phyloP scores from a whole-genome alignment of 2,329 filamentous ascomycete species.

The Fusarium setosum region DNA sequence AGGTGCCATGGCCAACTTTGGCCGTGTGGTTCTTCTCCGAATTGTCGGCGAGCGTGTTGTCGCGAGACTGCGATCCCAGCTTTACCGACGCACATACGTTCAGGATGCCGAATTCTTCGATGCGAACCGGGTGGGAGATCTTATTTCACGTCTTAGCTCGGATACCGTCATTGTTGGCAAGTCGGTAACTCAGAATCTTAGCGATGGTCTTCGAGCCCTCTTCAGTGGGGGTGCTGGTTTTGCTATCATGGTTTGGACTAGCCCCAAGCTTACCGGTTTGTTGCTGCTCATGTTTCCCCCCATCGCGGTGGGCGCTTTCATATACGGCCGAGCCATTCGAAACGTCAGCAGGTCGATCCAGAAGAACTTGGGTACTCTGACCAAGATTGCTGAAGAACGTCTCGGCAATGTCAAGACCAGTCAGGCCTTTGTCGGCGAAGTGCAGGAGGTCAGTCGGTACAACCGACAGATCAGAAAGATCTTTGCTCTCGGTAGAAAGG shows the following conservation, averaged over 20 bases:
- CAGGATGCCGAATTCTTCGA: constrained; percentile 99
- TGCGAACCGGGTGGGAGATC: constrained; percentile 93
- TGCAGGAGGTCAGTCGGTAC: constrained; percentile 90
- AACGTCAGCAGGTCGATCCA: constrained; percentile 94
- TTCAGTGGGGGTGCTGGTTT: constrained; percentile 94
- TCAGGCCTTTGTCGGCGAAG: constrained; percentile 94
- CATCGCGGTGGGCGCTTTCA: constrained; percentile 87
- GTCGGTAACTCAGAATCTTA: constrained; percentile 97
- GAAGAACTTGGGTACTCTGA: constrained; percentile 90
- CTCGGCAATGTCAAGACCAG: constrained; percentile 96
- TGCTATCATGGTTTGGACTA: constrained; percentile 95
- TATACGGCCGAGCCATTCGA: constrained; percentile 90
- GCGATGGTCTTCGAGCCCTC: constrained; percentile 90
- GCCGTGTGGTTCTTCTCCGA: constrained; percentile 89
- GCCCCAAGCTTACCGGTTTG: constrained; percentile 87
- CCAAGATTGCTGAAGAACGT: constrained; percentile 98
- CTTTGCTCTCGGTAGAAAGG: constrained; percentile 86
- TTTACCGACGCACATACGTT: constrained; percentile 93
- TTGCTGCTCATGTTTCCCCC: constrained; percentile 90
- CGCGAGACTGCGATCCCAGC: constrained; percentile 84
- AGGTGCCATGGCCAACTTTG: constrained; percentile 92
- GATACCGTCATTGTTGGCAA: constrained; percentile 99
- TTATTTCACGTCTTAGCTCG: constrained; percentile 94
- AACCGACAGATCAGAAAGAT: constrained; percentile 93
- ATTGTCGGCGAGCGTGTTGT: constrained; percentile 97